A percentile compares a stretch with the other conserved stretches of the same genome.
These are phyloP conservation scores for Panus rudis DNA, from an alignment of 768 basidiomycete genomes.

Conservation along the genomic window DNA sequence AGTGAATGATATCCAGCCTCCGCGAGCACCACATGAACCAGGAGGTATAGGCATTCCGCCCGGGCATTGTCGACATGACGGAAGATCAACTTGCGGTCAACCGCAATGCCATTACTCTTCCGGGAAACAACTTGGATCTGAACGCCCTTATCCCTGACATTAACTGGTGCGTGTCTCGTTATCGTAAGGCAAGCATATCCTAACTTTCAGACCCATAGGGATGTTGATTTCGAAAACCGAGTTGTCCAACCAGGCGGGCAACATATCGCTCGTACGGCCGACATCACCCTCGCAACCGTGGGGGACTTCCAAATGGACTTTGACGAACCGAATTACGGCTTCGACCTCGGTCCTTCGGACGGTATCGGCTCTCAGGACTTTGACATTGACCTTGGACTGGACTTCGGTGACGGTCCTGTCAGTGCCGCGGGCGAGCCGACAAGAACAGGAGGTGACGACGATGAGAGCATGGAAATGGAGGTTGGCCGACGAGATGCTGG, in stretches of 20 bases:
- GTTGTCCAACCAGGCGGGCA: slow-evolving; percentile 62
- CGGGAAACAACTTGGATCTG: slow-evolving; percentile 69
- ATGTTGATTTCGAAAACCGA: slow-evolving; percentile 69
- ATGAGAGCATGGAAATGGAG: slow-evolving; percentile 61
- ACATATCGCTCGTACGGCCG: slow-evolving; percentile 77
- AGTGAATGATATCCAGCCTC: slow-evolving; percentile 3
- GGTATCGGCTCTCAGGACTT: slow-evolving; percentile 87
- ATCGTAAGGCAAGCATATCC: neutral
- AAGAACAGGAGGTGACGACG: slow-evolving; percentile 26
- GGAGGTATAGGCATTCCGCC: slow-evolving; percentile 73
- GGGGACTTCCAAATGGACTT: slow-evolving; percentile 68
- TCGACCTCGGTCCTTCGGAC: slow-evolving; percentile 71
- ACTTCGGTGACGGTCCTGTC: slow-evolving; percentile 59
- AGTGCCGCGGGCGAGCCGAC: slow-evolving; percentile 19
- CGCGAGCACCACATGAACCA: neutral
- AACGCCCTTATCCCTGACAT: slow-evolving; percentile 75
- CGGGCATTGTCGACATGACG: slow-evolving; percentile 92
- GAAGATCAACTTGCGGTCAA: slow-evolving; percentile 88
- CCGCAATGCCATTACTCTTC: slow-evolving; percentile 83
- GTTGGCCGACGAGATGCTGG: slow-evolving; percentile 65
- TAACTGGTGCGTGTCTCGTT: slow-evolving; percentile 51
- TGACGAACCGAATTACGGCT: slow-evolving; percentile 53
- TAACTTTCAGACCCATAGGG: slow-evolving; percentile 41
- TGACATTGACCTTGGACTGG: slow-evolving; percentile 69
- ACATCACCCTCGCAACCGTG: slow-evolving; percentile 79